Evolutionary conservation across 257 asterid species (phyloP).

Genomic region (Apocynum venetum): DNA sequence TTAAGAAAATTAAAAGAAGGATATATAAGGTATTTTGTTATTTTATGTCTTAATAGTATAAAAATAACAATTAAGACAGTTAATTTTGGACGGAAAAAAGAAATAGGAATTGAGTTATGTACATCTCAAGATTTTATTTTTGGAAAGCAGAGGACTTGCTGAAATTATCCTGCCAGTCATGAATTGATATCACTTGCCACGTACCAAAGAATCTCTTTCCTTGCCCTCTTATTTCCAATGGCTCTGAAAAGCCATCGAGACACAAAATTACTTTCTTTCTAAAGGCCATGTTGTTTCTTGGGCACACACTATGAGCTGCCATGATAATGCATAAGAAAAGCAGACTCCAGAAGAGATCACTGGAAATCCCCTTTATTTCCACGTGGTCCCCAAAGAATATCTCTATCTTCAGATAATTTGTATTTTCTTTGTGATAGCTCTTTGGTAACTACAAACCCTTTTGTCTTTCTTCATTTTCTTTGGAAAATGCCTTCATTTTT

Average conservation of each 20-base stretch:
- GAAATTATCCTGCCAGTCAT: not conserved
- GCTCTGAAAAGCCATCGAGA: conserved; percentile 1
- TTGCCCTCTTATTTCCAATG: not conserved
- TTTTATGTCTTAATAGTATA: no score
- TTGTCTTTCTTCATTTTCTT: not conserved
- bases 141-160: no score
- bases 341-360: not conserved
- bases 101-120: no score
- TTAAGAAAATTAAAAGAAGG: no score
- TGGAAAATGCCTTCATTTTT: not conserved
- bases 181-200: not conserved
- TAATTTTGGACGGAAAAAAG: no score
- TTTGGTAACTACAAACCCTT: not conserved
- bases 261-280: conserved; percentile 8
- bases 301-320: conserved; percentile 14
- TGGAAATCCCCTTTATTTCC: not conserved
- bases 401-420: not conserved
- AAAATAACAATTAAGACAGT: no score
- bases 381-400: conserved; percentile 11
- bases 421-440: not conserved
- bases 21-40: no score
- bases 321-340: conserved; percentile 9
- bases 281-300: not conserved
- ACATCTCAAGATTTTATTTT: no score
- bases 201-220: not conserved